A percentile compares a stretch with the other conserved stretches of the same genome.
Conservation (phyloP, 2,329 filamentous ascomycete species). For the Hirsutella thompsonii region DNA sequence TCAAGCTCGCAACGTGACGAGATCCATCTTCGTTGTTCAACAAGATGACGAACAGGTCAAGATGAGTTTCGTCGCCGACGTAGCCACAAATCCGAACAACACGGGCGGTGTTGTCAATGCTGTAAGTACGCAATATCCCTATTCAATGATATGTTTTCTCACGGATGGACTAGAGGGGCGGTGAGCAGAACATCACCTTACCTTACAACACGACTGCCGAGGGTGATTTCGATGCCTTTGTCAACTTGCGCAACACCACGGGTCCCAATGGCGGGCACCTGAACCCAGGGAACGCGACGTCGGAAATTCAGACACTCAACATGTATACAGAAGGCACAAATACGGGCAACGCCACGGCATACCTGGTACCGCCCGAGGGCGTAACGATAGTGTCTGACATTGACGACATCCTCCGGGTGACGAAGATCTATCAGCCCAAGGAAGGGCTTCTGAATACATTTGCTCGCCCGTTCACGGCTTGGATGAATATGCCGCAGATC, state of each 20-base stretch:
- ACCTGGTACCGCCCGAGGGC: conserved; percentile 57
- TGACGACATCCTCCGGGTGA: conserved; percentile 69
- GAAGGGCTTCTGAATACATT: conserved; percentile 68
- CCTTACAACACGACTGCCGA: conserved; percentile 52
- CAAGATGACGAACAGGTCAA: conserved; percentile 51
- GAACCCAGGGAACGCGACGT: conserved; percentile 50
- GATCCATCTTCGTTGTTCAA: conserved; percentile 63
- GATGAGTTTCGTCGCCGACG: conserved; percentile 40
- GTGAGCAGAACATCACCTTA: conserved; percentile 47
- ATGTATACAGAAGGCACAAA: conserved; percentile 51
- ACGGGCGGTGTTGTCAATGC: conserved; percentile 38
- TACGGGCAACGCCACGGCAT: conserved; percentile 63
- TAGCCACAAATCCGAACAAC: conserved; percentile 35
- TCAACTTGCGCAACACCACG: conserved; percentile 46
- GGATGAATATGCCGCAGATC: conserved; percentile 71
- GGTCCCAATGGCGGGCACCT: conserved; percentile 35
- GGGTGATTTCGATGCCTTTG: conserved; percentile 63
- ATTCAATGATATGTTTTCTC: neutral
- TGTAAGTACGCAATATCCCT: conserved; percentile 14
- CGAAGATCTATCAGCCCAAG: conserved; percentile 65
- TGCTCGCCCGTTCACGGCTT: conserved; percentile 54
- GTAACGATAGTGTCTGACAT: conserved; percentile 66
- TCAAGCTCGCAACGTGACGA: conserved; percentile 62
- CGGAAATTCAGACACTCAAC: conserved; percentile 53
- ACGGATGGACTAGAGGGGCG: conserved; percentile 28